Percentiles rank a stretch among this genome's conserved stretches.
Evolutionary conservation across 768 basidiomycete genomes (phyloP).

Genomic region (Mycena polygramma): DNA sequence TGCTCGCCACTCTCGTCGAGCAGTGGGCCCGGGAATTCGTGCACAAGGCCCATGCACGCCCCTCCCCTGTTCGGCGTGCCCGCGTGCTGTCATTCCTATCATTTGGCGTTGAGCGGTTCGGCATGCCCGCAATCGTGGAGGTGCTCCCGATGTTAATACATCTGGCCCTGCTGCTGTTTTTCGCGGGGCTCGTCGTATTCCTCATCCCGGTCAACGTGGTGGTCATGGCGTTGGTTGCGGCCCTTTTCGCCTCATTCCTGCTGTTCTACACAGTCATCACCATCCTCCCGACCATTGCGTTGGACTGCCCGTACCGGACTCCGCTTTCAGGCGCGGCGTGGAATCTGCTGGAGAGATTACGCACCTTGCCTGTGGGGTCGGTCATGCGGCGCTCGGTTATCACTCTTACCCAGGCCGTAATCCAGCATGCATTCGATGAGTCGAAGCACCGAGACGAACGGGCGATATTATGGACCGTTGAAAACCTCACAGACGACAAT

Average conservation of each 20-base stretch:
- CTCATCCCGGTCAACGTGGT: background rate
- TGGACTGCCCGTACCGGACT: background rate
- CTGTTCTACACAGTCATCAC: background rate
- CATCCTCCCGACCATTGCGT: background rate
- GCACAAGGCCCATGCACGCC: background rate
- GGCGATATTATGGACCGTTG: background rate
- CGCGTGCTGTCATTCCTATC: conserved; percentile 4
- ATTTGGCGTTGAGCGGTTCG: conserved; percentile 1
- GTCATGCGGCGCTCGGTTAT: background rate
- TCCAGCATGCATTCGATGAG: conserved; percentile 1
- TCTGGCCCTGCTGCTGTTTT: background rate
- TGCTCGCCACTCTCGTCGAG: conserved; percentile 12
- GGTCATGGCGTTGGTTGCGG: background rate
- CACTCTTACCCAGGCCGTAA: background rate
- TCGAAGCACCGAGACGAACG: background rate
- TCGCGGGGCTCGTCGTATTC: conserved; percentile 6
- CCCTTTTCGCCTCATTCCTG: background rate
- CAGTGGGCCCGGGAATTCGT: conserved; percentile 2
- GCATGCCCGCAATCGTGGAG: conserved; percentile 6
- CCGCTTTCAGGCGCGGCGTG: background rate
- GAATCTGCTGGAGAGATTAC: background rate
- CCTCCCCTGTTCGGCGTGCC: conserved; percentile 5
- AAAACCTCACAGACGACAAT: background rate
- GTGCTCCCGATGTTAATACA: conserved; percentile 3
- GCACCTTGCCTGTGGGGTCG: background rate